These are phyloP conservation scores for Talaromyces marneffei DNA, from an alignment of 2,329 filamentous ascomycete genomes.

Conservation along the genomic window DNA sequence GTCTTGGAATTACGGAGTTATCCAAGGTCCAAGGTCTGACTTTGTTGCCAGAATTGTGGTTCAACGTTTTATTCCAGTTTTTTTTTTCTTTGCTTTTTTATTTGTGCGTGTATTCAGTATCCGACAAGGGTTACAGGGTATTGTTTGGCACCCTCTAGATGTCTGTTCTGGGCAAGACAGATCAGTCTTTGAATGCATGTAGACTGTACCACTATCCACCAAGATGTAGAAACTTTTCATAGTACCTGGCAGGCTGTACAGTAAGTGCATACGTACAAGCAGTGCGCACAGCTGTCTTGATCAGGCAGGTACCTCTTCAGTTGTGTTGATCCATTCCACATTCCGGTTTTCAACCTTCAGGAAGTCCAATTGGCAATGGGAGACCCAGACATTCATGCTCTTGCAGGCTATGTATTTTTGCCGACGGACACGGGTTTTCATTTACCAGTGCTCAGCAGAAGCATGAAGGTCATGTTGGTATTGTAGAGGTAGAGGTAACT, in stretches of 20 bases:
- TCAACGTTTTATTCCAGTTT: neutral
- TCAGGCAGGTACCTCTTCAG: neutral
- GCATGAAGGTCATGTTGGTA: neutral
- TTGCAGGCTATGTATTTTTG: neutral
- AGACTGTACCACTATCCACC: neutral
- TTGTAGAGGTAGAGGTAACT: neutral
- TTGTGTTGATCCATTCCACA: neutral
- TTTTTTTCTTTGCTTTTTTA: neutral
- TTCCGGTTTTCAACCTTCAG: neutral
- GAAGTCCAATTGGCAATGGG: neutral
- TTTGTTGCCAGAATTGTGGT: neutral
- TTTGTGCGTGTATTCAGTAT: neutral
- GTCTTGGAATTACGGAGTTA: constrained; percentile 4
- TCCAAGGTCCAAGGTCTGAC: neutral
- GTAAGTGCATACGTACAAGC: neutral
- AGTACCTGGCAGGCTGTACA: neutral
- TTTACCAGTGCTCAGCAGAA: neutral
- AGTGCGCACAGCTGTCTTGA: neutral
- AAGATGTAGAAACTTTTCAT: neutral
- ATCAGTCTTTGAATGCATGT: neutral
- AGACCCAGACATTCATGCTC: neutral
- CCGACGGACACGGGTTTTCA: neutral
- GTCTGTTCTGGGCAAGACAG: neutral
- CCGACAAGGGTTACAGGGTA: neutral
- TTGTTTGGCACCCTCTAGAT: neutral